Percentiles rank a stretch among this genome's conserved stretches.
phyloP scores from a whole-genome alignment of 768 basidiomycete genomes.

The Tephrocybe sp. region DNA sequence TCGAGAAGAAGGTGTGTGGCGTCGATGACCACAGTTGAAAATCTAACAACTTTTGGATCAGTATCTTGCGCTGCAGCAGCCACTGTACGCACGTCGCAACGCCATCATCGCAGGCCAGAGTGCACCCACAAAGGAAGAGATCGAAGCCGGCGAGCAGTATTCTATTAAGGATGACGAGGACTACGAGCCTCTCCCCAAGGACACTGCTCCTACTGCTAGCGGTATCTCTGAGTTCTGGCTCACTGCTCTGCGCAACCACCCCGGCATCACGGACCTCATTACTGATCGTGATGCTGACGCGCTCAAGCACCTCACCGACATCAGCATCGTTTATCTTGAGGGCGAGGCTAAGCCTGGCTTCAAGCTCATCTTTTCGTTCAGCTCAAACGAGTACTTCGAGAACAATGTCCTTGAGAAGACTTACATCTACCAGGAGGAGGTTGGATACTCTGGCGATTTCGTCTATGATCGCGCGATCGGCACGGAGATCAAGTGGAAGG shows the following conservation, averaged over 20 bases:
- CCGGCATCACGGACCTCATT: slow-evolving; percentile 82
- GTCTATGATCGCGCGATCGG: slow-evolving; percentile 94
- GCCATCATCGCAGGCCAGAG: slow-evolving; percentile 80
- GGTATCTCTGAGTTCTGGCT: slow-evolving; percentile 98
- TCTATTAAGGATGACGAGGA: slow-evolving; percentile 75
- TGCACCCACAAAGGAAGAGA: slow-evolving; percentile 75
- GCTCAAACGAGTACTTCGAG: slow-evolving; percentile 83
- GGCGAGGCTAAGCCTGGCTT: slow-evolving; percentile 74
- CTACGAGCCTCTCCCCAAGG: slow-evolving; percentile 59
- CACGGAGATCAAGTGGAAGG: slow-evolving; percentile 96
- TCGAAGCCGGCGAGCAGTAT: slow-evolving; percentile 73
- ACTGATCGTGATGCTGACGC: slow-evolving; percentile 90
- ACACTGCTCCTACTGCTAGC: slow-evolving; percentile 34
- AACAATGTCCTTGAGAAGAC: slow-evolving; percentile 87
- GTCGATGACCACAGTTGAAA: too few species aligned
- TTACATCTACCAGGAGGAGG: slow-evolving; percentile 89
- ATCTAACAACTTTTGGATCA: slow-evolving; percentile 21
- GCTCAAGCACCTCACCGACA: slow-evolving; percentile 78
- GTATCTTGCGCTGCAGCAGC: slow-evolving; percentile 77
- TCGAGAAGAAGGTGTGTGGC: slow-evolving; percentile 85
- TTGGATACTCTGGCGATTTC: slow-evolving; percentile 96
- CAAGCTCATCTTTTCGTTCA: slow-evolving; percentile 84
- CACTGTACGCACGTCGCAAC: slow-evolving; percentile 82
- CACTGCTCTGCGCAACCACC: slow-evolving; percentile 91
- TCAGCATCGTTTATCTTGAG: slow-evolving; percentile 74